Evolutionary conservation across 495 filamentous ascomycete genomes (phyloP).

Genomic region (Penicillium samsonianum): DNA sequence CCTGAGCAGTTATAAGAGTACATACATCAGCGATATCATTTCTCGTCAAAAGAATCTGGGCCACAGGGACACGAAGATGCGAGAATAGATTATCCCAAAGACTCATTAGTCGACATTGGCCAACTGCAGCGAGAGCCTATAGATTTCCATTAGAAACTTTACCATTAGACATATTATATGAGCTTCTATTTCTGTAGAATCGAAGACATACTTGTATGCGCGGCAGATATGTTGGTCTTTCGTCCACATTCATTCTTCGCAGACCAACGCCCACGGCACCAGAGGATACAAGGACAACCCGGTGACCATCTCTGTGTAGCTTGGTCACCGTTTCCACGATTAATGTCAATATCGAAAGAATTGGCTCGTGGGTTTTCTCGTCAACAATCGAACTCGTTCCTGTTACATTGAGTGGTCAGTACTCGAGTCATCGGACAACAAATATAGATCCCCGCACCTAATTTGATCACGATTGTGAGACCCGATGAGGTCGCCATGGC

Average conservation of each 20-base stretch:
- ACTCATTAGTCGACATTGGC: slow-evolving; percentile 92
- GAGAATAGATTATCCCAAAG: slow-evolving; percentile 92
- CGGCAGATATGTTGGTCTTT: slow-evolving; percentile 83
- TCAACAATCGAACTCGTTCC: slow-evolving; percentile 98
- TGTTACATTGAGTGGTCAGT: slow-evolving; percentile 38
- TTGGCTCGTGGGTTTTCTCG: slow-evolving; percentile 95
- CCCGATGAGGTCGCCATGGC: slow-evolving; percentile 33
- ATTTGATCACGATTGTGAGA: slow-evolving; percentile 86
- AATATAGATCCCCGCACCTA: slow-evolving; percentile 63
- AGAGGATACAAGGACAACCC: slow-evolving; percentile 92
- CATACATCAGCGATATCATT: slow-evolving; percentile 94
- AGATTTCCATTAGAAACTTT: slow-evolving; percentile 4
- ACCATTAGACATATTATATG: not conserved
- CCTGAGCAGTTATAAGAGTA: not conserved
- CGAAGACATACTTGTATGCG: slow-evolving; percentile 66
- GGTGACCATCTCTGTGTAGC: slow-evolving; percentile 86
- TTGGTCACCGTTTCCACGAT: slow-evolving; percentile 91
- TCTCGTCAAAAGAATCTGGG: slow-evolving; percentile 92
- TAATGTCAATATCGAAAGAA: slow-evolving; percentile 81
- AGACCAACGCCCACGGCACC: slow-evolving; percentile 94
- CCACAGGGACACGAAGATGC: slow-evolving; percentile 84
- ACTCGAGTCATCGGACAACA: slow-evolving; percentile 11
- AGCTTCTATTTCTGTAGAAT: not conserved
- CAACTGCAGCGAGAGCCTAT: slow-evolving; percentile 93
- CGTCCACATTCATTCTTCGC: slow-evolving; percentile 84